Evolutionary conservation across 164 flowering plant species (phyloP).

Genomic region (Berberis vulgaris): DNA sequence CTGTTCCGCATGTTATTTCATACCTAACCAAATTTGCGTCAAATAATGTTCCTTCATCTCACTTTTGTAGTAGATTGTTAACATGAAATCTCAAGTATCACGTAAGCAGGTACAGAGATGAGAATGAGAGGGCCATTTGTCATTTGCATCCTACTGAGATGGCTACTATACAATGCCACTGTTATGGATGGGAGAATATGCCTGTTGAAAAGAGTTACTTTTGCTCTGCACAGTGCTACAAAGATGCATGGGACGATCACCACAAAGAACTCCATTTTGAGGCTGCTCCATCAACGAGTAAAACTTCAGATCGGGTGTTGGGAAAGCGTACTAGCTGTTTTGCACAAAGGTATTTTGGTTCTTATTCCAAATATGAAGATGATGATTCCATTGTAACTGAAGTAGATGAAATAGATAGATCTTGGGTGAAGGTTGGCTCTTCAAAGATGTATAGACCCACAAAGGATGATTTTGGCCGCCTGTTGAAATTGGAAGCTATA

Average conservation of each 20-base stretch:
- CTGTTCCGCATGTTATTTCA: too few relatives aligned
- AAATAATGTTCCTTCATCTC: not conserved
- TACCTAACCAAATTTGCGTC: too few relatives aligned
- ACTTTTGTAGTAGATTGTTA: not conserved
- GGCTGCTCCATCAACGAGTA: conserved; percentile 5
- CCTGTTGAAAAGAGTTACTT: conserved; percentile 19
- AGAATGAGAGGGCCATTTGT: conserved; percentile 11
- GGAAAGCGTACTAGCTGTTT: too few relatives aligned
- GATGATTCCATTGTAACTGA: not conserved
- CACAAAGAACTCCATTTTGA: conserved; percentile 16
- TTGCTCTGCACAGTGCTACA: conserved; percentile 26
- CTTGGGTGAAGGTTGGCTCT: conserved; percentile 24
- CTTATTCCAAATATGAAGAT: conserved; percentile 5
- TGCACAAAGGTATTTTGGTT: too few relatives aligned
- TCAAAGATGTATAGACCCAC: conserved; percentile 31
- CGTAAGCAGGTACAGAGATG: conserved; percentile 24
- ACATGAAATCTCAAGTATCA: not conserved
- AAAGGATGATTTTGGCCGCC: conserved; percentile 24
- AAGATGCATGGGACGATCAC: conserved; percentile 26
- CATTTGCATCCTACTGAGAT: conserved; percentile 18
- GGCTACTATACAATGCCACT: conserved; percentile 30
- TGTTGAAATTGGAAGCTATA: conserved; percentile 26
- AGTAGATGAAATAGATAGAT: conserved; percentile 13
- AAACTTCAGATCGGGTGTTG: too few relatives aligned
- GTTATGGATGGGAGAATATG: conserved; percentile 13